A percentile compares a stretch with the other conserved stretches of the same genome.
Conservation (phyloP, 345 rosid genomes). For the Linum lewisii region DNA sequence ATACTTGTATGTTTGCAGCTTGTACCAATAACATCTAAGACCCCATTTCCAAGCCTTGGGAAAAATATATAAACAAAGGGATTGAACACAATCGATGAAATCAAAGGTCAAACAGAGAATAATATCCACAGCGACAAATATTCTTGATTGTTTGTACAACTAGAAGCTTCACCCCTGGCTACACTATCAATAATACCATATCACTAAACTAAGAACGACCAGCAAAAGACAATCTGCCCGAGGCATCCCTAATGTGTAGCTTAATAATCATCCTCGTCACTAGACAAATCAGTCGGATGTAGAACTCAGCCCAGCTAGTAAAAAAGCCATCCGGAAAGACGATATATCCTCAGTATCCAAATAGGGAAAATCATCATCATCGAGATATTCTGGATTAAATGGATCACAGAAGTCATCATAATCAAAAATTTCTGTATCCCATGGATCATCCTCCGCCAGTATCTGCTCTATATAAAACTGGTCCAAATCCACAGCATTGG, state of each 20-base stretch:
- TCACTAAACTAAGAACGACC: neutral
- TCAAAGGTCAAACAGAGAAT: neutral
- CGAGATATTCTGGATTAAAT: neutral
- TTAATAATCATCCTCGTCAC: conserved; percentile 40
- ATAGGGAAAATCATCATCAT: conserved; percentile 17
- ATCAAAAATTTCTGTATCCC: neutral
- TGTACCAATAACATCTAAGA: too few relatives aligned
- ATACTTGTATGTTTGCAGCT: too few relatives aligned
- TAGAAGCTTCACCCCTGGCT: neutral
- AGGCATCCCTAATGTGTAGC: conserved; percentile 4
- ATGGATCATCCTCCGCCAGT: conserved; percentile 33
- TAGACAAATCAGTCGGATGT: conserved; percentile 31
- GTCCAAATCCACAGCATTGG: conserved; percentile 35
- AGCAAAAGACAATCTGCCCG: neutral
- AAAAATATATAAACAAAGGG: neutral
- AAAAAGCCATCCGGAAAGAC: conserved; percentile 38
- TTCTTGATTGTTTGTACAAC: neutral
- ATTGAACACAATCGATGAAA: neutral
- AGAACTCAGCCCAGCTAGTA: conserved; percentile 37
- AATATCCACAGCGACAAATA: neutral
- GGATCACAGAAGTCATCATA: conserved; percentile 2
- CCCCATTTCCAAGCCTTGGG: too few relatives aligned
- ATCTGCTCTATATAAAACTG: conserved; percentile 38
- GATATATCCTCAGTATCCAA: conserved; percentile 38
- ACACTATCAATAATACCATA: neutral